Evolutionary conservation across 208 protist genomes (phyloP), one percentile per base, ranked within the genome.

Genomic region (Acanthamoeba lenticulata): DNA sequence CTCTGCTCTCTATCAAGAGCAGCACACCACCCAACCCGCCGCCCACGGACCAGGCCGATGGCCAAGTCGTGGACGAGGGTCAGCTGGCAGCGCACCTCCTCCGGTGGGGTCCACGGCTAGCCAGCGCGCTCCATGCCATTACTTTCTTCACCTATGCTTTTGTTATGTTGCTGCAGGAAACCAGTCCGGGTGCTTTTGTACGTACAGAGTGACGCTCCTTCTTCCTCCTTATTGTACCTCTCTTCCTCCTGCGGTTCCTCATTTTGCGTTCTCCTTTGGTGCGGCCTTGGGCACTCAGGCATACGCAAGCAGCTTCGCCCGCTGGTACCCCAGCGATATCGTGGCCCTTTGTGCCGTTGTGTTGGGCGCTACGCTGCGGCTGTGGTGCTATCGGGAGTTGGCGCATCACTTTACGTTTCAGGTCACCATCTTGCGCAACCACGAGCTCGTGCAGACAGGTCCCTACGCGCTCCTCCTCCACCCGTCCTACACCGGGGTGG

Each of bases 391-490:
- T 29, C 69, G 69, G 19, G 44, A 29, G 19, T 36, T 81, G 69
- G 69, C 69, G 69, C 69, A 36, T 21, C 69, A 81, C 69, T 81
- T 81, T 32, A 81, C 69, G n/a, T 81, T 81, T 21, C 4, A 3
- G n/a, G 24, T 81, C 38, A 81, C 69, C 69, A 81, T 81, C 69
- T 19, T 47, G 15, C 69, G 69, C 34, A 45, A 81, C 69, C 69
- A 81, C 40, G 69, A 81, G 69, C 69, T 81, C 38, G 69, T 81
- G 19, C 69, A 81, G 69, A 45, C 69, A 5, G 69, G 69, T 15
- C 69, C 69, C 69, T 81, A 81, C 69, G 69, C 69, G 38, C 69
- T 81, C 21, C 69, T 81, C 69, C 38, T 81, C 38, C 69, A 81
- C 40, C 69, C 69, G 13, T 81, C 69, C 69, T 81, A 81, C 40